Percentiles rank a stretch among this genome's conserved stretches.
Conservation (phyloP, 305 asterid genomes). For the Fraxinus ornus region DNA sequence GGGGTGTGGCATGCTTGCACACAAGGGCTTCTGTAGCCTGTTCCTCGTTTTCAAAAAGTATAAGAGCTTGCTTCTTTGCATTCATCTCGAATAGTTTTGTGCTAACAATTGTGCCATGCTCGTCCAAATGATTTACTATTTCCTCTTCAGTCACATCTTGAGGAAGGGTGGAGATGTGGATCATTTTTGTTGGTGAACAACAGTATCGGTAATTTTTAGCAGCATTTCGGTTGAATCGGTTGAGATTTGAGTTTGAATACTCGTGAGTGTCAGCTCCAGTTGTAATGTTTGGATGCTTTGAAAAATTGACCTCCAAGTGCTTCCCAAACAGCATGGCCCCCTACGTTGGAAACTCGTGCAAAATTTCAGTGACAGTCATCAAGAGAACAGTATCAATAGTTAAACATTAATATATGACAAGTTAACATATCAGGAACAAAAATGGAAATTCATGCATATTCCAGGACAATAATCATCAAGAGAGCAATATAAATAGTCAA, state of each 20-base stretch:
- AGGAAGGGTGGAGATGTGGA: conserved; percentile 89
- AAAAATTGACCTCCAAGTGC: conserved; percentile 89
- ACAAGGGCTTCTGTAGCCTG: conserved; percentile 96
- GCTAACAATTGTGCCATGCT: conserved; percentile 65
- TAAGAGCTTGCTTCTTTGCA: conserved; percentile 94
- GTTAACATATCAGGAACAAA: neutral
- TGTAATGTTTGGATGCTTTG: conserved; percentile 80
- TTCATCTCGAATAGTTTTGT: conserved; percentile 89
- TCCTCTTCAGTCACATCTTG: conserved; percentile 80
- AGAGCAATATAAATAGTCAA: neutral
- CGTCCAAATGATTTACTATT: conserved; percentile 72
- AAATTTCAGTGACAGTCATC: neutral
- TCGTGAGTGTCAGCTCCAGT: conserved; percentile 94
- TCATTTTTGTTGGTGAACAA: conserved; percentile 96
- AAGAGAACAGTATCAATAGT: neutral
- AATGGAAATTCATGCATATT: neutral
- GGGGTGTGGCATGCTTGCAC: conserved; percentile 93
- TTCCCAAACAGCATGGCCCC: conserved; percentile 87
- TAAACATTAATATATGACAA: neutral
- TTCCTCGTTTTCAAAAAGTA: conserved; percentile 84
- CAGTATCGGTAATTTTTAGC: conserved; percentile 93
- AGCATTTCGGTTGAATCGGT: conserved; percentile 92
- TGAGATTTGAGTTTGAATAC: conserved; percentile 87
- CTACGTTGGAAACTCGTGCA: conserved; percentile 34
- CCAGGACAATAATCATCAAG: neutral